Conservation (phyloP, 2,329 filamentous ascomycete genomes). For the Fusarium sp. region DNA sequence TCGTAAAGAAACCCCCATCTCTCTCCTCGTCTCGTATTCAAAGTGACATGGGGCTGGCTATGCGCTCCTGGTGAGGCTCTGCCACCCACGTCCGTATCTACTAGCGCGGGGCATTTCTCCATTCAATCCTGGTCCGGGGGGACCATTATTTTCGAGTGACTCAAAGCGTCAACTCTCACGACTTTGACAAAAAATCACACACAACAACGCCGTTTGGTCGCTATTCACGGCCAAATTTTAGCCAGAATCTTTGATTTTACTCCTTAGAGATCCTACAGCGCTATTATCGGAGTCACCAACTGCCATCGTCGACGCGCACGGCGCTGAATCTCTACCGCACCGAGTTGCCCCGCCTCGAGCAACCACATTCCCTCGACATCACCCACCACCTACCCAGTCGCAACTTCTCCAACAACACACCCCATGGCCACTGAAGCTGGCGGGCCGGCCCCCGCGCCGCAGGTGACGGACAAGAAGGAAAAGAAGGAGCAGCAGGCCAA, state of each 20-base stretch:
- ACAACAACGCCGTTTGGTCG: constrained; percentile 1
- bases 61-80: constrained; percentile 24
- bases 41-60: background rate
- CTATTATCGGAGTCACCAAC: background rate
- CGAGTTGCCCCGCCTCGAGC: constrained; percentile 37
- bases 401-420: constrained; percentile 14
- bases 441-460: constrained; percentile 44
- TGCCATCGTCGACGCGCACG: constrained; percentile 8
- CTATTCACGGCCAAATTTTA: constrained; percentile 3
- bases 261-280: background rate
- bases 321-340: constrained; percentile 11
- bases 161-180: constrained; percentile 42
- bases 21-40: background rate
- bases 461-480: constrained; percentile 40
- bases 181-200: constrained; percentile 18
- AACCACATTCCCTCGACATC: constrained; percentile 23
- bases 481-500: constrained; percentile 41
- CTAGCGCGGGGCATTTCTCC: constrained; percentile 50
- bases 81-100: constrained; percentile 10
- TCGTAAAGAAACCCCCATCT: background rate
- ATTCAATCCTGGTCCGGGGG: constrained; percentile 37
- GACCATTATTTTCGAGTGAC: constrained; percentile 47
- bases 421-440: constrained; percentile 48
- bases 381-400: background rate
- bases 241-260: background rate